Base-by-base conservation (phyloP, 2,329 filamentous ascomycete species). In the Chalaropsis thielavioides region DNA sequence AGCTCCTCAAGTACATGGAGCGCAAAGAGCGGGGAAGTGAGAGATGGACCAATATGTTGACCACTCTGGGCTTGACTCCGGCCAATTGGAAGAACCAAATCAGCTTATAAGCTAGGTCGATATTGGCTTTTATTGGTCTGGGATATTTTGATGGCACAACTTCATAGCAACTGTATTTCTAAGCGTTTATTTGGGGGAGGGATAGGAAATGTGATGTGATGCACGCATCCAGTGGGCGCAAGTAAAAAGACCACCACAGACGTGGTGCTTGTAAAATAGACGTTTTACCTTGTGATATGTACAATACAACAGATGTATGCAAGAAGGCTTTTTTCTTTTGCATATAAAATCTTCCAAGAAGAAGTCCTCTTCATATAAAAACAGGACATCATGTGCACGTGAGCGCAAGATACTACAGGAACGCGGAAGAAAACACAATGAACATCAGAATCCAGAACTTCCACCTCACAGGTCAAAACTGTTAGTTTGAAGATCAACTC, bases 51-150 rank as follows among this genome's bases (percentile, higher is more conserved):
- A 82, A 95, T 75, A 79, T 96, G 78, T 81, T 96, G 69, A 80
- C 88, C 75, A 92, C 83, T 67, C 78, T 99, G 68, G 94, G 95
- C 15, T 76, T 99, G 75, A 90, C 87, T 15, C 89, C 92, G 61
- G 90, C 89, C 46, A 91, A 89, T 62, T 97, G 90, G 87, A 89
- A 90, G 79, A 87, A 85, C 61, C 90, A 97, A 79, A 96, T 97
- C 74, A 84, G 81, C 68, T 73, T 92, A 73, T 90, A 83, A 76
- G 22, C 19, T 59, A 3, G 66, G 54, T n/a, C 61, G 24, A 66
- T 27, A 49, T 38, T 40, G 22, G 2, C 13, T 27, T 40, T 22
- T 27, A 24, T 38, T 17, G 27, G 6, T 35, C 1, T 11, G 49
- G 46, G 19, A 19, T 40, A 24, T 46, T 59, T 27, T 40, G 35